phyloP scores from a whole-genome alignment of 768 basidiomycete species.

The Amanita pseudoporphyria region DNA sequence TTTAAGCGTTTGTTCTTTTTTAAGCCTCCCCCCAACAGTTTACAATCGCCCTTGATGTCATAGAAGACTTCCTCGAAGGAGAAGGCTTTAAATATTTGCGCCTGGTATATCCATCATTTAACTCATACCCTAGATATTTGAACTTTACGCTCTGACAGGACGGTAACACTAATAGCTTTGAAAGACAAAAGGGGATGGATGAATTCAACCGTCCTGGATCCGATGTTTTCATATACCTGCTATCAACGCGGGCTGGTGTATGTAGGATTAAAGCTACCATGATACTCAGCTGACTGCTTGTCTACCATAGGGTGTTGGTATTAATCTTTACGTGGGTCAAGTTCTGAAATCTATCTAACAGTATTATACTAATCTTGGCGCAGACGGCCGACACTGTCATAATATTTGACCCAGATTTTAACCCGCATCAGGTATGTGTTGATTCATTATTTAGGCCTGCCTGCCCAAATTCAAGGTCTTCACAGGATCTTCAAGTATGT shows the following conservation, averaged over 20 bases:
- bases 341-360: neutral
- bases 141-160: slow-evolving; percentile 41
- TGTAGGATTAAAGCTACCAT: slow-evolving; percentile 10
- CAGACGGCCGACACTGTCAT: slow-evolving; percentile 89
- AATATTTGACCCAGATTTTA: slow-evolving; percentile 94
- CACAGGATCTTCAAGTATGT: slow-evolving; percentile 77
- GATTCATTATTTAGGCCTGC: neutral
- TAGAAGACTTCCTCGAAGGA: slow-evolving; percentile 83
- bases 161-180: slow-evolving; percentile 74
- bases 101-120: slow-evolving; percentile 33
- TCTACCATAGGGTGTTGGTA: slow-evolving; percentile 59
- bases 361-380: slow-evolving; percentile 27
- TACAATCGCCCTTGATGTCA: slow-evolving; percentile 73
- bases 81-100: slow-evolving; percentile 76
- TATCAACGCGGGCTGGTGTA: slow-evolving; percentile 86
- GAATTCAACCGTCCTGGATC: slow-evolving; percentile 85
- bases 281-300: neutral
- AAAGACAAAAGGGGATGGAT: slow-evolving; percentile 94
- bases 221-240: slow-evolving; percentile 82
- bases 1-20: neutral
- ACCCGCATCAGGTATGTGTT: slow-evolving; percentile 77
- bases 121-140: neutral
- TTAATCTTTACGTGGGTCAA: slow-evolving; percentile 58
- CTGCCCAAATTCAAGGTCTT: neutral
- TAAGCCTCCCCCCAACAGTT: slow-evolving; percentile 42